Percentiles rank a stretch among this genome's conserved stretches.
Conservation (phyloP, 2,329 filamentous ascomycete species). For the Berkeleyomyces rouxiae region DNA sequence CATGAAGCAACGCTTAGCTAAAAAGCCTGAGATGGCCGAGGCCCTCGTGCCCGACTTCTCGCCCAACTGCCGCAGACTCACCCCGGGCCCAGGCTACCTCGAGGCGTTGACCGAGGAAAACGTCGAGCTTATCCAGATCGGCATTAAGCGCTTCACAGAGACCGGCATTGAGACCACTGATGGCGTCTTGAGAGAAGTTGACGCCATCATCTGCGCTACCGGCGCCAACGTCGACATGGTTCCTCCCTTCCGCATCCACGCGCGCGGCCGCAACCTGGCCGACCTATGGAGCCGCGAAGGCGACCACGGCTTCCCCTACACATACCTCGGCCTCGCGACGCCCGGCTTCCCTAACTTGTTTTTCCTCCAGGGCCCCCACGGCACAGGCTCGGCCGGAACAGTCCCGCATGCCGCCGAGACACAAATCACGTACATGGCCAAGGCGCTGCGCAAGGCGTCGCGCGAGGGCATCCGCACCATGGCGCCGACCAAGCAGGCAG, state of each 20-base stretch:
- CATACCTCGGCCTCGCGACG: slow-evolving; percentile 46
- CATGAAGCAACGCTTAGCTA: slow-evolving; percentile 36
- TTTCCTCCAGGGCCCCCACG: slow-evolving; percentile 45
- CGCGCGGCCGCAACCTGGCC: slow-evolving; percentile 33
- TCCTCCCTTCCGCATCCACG: slow-evolving; percentile 40
- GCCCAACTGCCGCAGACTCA: slow-evolving; percentile 46
- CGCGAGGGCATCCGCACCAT: slow-evolving; percentile 50
- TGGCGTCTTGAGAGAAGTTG: slow-evolving; percentile 38
- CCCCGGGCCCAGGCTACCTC: slow-evolving; percentile 50
- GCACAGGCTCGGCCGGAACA: slow-evolving; percentile 43
- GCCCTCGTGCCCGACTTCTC: slow-evolving; percentile 45
- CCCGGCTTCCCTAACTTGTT: slow-evolving; percentile 53
- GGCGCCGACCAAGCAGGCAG: slow-evolving; percentile 36
- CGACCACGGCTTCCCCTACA: slow-evolving; percentile 37
- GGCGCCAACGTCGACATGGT: slow-evolving; percentile 44
- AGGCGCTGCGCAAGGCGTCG: slow-evolving; percentile 48
- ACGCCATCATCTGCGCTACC: slow-evolving; percentile 51
- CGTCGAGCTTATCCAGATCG: slow-evolving; percentile 41
- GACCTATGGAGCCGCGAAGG: slow-evolving; percentile 34
- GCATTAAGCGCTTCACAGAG: slow-evolving; percentile 40
- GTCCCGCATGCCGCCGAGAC: slow-evolving; percentile 52
- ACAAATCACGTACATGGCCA: slow-evolving; percentile 47
- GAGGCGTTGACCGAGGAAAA: slow-evolving; percentile 46
- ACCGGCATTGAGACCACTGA: slow-evolving; percentile 44
- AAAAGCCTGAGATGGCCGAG: slow-evolving; percentile 38